phyloP scores from a whole-genome alignment of 163 green algal genomes.

The Coccomyxa subellipsoidea region DNA sequence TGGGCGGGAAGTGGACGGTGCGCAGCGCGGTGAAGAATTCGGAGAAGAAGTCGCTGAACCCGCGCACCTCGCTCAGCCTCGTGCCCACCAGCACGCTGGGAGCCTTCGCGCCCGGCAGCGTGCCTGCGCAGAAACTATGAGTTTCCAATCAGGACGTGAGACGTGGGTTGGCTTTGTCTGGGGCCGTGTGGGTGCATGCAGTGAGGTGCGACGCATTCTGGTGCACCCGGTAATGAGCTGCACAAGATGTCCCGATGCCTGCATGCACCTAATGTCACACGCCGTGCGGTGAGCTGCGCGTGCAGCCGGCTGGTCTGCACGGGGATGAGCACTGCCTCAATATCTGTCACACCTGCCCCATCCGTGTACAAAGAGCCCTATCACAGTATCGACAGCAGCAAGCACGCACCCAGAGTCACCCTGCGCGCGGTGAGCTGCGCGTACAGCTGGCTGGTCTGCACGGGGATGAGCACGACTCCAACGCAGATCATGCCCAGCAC shows the following conservation, averaged over 20 bases:
- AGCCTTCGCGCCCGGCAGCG: constrained; percentile 29
- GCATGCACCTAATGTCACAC: too few relatives aligned
- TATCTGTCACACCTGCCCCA: too few relatives aligned
- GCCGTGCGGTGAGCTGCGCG: too few relatives aligned
- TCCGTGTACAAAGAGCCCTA: too few relatives aligned
- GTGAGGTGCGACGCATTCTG: too few relatives aligned
- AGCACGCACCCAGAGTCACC: too few relatives aligned
- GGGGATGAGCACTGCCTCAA: too few relatives aligned
- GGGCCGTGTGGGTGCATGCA: neutral
- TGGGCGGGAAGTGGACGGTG: constrained; percentile 22
- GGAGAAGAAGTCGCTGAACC: constrained; percentile 74
- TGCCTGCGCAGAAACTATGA: constrained; percentile 16
- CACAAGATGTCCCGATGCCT: too few relatives aligned
- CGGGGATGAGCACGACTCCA: constrained; percentile 79
- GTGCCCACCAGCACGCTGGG: constrained; percentile 66
- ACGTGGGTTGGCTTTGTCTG: too few relatives aligned
- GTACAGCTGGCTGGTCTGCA: constrained; percentile 67
- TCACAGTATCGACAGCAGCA: neutral
- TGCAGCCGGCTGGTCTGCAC: too few relatives aligned
- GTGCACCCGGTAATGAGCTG: too few relatives aligned
- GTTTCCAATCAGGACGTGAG: too few relatives aligned
- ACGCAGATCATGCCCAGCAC: constrained; percentile 75
- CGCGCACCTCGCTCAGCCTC: constrained; percentile 66
- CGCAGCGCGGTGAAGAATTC: constrained; percentile 20
- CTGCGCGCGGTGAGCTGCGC: constrained; percentile 49